phyloP scores from a whole-genome alignment of 495 filamentous ascomycete genomes.

The Aspergillus egyptiacus region DNA sequence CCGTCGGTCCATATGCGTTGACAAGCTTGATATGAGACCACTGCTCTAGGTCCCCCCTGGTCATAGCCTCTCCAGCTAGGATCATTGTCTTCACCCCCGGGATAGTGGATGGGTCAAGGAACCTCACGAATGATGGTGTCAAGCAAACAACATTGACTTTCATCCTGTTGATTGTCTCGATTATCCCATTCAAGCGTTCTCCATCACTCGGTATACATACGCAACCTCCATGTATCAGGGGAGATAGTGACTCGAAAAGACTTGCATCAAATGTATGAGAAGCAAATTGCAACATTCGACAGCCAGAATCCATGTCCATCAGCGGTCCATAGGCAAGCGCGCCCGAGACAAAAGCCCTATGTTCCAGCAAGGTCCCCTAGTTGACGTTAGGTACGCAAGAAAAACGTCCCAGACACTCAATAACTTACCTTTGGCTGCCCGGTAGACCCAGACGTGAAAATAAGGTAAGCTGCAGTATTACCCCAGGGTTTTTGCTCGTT shows the following conservation, averaged over 20 bases:
- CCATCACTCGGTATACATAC: constrained; percentile 49
- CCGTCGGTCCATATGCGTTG: constrained; percentile 57
- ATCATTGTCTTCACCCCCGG: constrained; percentile 42
- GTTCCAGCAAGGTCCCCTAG: constrained; percentile 45
- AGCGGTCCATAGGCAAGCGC: constrained; percentile 40
- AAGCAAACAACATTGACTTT: constrained; percentile 39
- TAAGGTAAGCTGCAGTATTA: constrained; percentile 37
- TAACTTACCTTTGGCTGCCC: constrained; percentile 43
- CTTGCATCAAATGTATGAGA: constrained; percentile 51
- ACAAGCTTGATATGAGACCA: constrained; percentile 52
- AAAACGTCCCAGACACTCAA: not conserved
- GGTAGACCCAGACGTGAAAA: constrained; percentile 48
- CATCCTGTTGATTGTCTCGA: constrained; percentile 40
- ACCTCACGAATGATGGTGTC: constrained; percentile 50
- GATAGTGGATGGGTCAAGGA: constrained; percentile 39
- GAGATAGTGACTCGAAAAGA: constrained; percentile 36
- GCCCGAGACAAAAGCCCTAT: constrained; percentile 38
- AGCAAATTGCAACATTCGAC: constrained; percentile 45
- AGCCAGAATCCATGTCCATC: constrained; percentile 23
- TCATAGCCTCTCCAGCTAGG: constrained; percentile 52
- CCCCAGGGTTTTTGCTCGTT: constrained; percentile 27
- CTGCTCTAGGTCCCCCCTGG: constrained; percentile 40
- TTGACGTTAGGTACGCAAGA: not conserved
- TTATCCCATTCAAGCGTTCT: constrained; percentile 44
- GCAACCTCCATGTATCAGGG: constrained; percentile 40